Conservation (phyloP, 805 yeast species). For the Sugiyamaella lignohabitans region DNA sequence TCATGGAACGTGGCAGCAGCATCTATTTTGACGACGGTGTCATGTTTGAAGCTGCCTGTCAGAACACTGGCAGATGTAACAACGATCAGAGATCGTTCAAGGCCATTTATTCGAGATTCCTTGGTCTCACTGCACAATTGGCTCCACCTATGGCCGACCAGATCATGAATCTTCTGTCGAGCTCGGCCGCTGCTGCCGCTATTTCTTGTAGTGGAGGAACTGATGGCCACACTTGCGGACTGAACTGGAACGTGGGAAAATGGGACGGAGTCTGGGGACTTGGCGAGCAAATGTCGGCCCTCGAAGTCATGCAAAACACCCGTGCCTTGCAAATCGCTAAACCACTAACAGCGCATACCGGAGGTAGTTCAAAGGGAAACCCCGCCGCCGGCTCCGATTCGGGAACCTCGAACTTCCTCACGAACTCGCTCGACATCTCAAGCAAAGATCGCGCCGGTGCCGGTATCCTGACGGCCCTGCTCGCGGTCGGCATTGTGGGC, state of each 20-base stretch:
- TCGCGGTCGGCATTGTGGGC: conserved; percentile 52
- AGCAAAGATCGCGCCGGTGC: conserved; percentile 81
- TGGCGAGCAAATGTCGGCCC: conserved; percentile 79
- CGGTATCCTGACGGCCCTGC: conserved; percentile 74
- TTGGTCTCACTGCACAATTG: conserved; percentile 56
- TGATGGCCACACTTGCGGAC: conserved; percentile 79
- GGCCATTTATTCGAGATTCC: conserved; percentile 59
- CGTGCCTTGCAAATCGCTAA: conserved; percentile 33
- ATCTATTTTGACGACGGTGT: conserved; percentile 44
- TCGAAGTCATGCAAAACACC: conserved; percentile 53
- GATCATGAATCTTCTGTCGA: conserved; percentile 41
- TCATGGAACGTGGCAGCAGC: conserved; percentile 44
- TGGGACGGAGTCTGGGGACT: conserved; percentile 71
- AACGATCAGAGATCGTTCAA: conserved; percentile 71
- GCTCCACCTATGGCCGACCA: conserved; percentile 47
- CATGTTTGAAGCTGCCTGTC: conserved; percentile 71
- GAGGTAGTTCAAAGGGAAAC: conserved; percentile 67
- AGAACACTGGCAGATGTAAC: conserved; percentile 50
- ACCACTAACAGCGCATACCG: conserved; percentile 57
- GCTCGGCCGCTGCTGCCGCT: conserved; percentile 67
- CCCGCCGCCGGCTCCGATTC: conserved; percentile 58
- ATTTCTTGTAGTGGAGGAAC: conserved; percentile 71
- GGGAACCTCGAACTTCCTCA: conserved; percentile 15
- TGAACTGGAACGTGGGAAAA: conserved; percentile 52
- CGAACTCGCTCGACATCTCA: conserved; percentile 37